Percentiles rank a stretch among this genome's conserved stretches.
Evolutionary conservation across 1,139 yeast genomes (phyloP).

Genomic region (Hemisphaericaspora subhashii): DNA sequence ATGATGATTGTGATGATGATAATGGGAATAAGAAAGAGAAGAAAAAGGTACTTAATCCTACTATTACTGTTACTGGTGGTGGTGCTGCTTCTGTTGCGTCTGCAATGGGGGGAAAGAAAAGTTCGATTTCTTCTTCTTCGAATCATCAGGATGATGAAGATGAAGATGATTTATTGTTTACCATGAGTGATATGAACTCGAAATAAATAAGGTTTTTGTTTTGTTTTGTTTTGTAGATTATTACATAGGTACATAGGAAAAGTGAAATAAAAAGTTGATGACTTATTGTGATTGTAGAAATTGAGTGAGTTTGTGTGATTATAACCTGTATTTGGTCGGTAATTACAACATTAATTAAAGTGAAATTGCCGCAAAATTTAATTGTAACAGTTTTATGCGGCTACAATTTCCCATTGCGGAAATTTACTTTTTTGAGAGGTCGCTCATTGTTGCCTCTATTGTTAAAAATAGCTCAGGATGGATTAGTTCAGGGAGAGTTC

Average conservation of each 20-base stretch:
- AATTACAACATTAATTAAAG: too few species aligned
- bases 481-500: too few species aligned
- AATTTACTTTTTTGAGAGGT: background rate
- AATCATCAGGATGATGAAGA: slow-evolving; percentile 45
- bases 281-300: too few species aligned
- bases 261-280: too few species aligned
- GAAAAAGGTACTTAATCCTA: too few species aligned
- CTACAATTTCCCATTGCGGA: background rate
- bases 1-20: background rate
- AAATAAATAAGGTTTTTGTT: slow-evolving; percentile 23
- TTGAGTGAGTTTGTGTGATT: too few species aligned
- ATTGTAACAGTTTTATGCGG: too few species aligned
- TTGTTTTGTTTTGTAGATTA: background rate
- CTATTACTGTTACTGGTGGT: background rate
- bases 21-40: slow-evolving; percentile 3
- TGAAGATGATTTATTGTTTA: slow-evolving; percentile 79
- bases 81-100: background rate
- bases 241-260: background rate
- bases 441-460: too few species aligned
- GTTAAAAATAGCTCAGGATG: too few species aligned
- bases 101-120: slow-evolving; percentile 1
- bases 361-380: too few species aligned
- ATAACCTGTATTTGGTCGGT: too few species aligned
- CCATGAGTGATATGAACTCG: slow-evolving; percentile 86
- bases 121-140: background rate